phyloP scores from a whole-genome alignment of 495 filamentous ascomycete species.

The Penicillium waksmanii region DNA sequence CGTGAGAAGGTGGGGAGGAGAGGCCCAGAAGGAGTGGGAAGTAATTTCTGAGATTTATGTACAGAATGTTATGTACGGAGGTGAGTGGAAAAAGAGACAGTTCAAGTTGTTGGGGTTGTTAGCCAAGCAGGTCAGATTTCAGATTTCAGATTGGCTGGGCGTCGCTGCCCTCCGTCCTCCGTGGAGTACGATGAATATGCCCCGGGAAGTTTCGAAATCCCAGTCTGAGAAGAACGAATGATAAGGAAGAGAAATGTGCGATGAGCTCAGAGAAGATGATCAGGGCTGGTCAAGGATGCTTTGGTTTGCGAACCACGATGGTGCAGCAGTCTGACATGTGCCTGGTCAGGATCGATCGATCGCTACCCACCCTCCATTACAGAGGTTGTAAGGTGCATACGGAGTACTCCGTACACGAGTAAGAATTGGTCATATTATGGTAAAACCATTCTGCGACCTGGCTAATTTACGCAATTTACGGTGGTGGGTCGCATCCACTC shows the following conservation, averaged over 20 bases:
- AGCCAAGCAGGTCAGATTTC: background rate
- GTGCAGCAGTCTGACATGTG: background rate
- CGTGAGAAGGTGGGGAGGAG: background rate
- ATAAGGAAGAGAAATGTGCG: background rate
- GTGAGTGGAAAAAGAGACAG: no score
- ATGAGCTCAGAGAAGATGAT: background rate
- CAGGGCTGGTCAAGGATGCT: no score
- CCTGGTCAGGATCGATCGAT: conserved; percentile 4
- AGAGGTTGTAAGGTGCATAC: background rate
- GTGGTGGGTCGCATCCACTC: background rate
- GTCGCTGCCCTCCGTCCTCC: background rate
- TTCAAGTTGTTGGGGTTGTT: no score
- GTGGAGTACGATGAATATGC: background rate
- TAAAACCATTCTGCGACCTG: conserved; percentile 4
- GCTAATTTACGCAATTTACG: conserved; percentile 15
- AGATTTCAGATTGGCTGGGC: background rate
- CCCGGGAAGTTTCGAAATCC: conserved; percentile 5
- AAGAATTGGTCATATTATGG: background rate
- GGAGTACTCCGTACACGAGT: no score
- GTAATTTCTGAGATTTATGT: background rate
- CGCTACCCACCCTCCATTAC: background rate
- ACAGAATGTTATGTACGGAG: no score
- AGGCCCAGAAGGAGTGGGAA: background rate
- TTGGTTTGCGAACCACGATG: background rate
- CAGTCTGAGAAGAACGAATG: background rate